Base-by-base conservation (phyloP, 108 stramenopile genomes). In the Poteriospumella lacustris region DNA sequence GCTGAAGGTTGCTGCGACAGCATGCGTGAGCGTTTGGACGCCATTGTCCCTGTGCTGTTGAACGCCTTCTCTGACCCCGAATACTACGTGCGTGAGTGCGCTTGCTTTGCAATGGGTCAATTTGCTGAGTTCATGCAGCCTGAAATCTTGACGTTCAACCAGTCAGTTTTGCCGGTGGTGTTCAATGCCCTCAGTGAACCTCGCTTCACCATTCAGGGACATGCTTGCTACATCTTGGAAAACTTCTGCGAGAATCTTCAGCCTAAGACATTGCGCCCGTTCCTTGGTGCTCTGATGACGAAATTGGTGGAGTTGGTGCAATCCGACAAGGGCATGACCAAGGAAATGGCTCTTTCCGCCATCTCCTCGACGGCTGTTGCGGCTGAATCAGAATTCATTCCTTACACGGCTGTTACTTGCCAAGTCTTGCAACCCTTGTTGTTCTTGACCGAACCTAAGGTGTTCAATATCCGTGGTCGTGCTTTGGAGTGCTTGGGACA, bases 401-500 rank as follows among this genome's bases (percentile, higher is more conserved):
- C 95, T 0, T 98, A 96, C 79, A 26, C 70, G 19, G 5, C 2
- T 1, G 24, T 36, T 1, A 24, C 28, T 59, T 39, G 62, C 77
- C 31, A 58, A n/a, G 19, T 68, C 33, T 59, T 76, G 34, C 39
- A 36, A 26, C 77, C 59, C 12, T 78, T 92, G 42, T 91, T 94
- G 91, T 76, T 72, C 34, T 59, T 93, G 76, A 89, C 85, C 28
- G 93, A 94, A 60, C 92, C 93, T 67, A 81, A 83, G 58, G 70
- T 87, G 75, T 91, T 83, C 80, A 87, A 89, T 33, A 86, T 98
- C 38, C 91, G 95, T 58, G 97, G 97, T 3, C 85, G 97, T 1
- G 95, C 95, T 2, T 75, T 98, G 84, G 97, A 98, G 83, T 96
- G 95, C 80, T 95, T 96, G 96, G 97, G 97, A n/a, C 95, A 96